Evolutionary conservation across 2,329 filamentous ascomycete species (phyloP), one percentile per base, ranked within the genome.

Genomic region (Phyllosticta citriasiana): DNA sequence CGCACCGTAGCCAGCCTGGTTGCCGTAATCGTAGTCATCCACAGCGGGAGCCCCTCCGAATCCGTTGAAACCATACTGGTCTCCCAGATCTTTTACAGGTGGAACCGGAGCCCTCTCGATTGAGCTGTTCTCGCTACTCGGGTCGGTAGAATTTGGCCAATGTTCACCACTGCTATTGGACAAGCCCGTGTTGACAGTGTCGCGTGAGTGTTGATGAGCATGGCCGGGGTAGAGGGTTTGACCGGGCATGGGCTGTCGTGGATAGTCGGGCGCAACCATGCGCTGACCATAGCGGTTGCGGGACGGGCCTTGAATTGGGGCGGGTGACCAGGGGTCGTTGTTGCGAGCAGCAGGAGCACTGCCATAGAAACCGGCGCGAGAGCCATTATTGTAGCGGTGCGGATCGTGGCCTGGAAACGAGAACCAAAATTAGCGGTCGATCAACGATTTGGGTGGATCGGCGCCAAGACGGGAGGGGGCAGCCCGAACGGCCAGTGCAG

Each of bases 111-210:
- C 70, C 64, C 90, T 86, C 71, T 96, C 90, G 67, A 95, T 84
- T 1, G 91, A 96, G 76, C 90, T 95, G 76, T 96, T 96, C 71
- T 96, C 89, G 70, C 91, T 96, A 76, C 89, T 94, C 77, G 89
- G 92, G 71, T 96, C 91, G 63, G 91, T 96, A 65, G 87, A 87
- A 73, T 94, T 92, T 61, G 86, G 87, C 70, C 84, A 86, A 12
- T 86, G 86, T 62, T 96, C 91, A 59, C 78, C 84, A 66, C 84
- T 88, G 57, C 86, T 88, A 69, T 86, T 89, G 24, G 85, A 87
- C 10, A 86, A 85, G 63, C 87, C 88, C 12, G 89, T 91, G 47
- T 88, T 88, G 53, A 95, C 88, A 1, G 91, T 96, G 72, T 96
- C 91, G 73, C 93, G 89, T 1, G 90, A 94, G 65, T 85, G 86